Evolutionary conservation across 1,284 basidiomycete species (phyloP).

Genomic region (Pholiota adiposa): DNA sequence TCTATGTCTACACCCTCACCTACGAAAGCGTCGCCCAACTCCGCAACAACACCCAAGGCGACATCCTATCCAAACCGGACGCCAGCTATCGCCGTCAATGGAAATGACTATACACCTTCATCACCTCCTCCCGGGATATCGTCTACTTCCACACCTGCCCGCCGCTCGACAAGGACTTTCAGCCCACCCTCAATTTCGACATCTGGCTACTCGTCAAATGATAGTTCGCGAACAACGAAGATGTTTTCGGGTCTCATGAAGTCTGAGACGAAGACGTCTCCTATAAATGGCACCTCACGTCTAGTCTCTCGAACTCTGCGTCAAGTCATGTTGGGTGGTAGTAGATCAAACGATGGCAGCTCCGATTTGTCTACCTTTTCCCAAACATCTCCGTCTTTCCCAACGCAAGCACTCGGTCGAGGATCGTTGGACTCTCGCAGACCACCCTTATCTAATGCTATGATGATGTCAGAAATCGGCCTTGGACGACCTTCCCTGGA

Average conservation of each 20-base stretch:
- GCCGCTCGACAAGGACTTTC: conserved; percentile 12
- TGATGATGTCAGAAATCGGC: conserved; percentile 20
- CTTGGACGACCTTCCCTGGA: conserved; percentile 29
- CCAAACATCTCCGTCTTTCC: conserved; percentile 5
- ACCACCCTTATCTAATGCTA: conserved; percentile 7
- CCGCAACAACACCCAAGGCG: conserved; percentile 12
- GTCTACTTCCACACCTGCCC: conserved; percentile 16
- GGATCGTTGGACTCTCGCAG: conserved; percentile 27
- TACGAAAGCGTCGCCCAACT: conserved; percentile 5
- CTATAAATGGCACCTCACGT: background rate
- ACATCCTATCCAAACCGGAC: conserved; percentile 13
- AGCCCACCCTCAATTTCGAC: conserved; percentile 8
- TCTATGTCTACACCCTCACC: conserved; percentile 19
- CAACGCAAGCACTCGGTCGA: conserved; percentile 17
- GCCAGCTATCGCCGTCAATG: conserved; percentile 20
- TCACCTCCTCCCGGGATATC: conserved; percentile 5
- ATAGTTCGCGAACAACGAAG: background rate
- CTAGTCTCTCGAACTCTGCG: conserved; percentile 21
- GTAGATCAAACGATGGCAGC: conserved; percentile 5
- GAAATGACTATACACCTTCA: conserved; percentile 12
- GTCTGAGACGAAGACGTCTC: conserved; percentile 1
- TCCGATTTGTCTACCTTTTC: background rate
- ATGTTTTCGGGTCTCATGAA: conserved; percentile 4
- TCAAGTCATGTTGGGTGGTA: conserved; percentile 25
- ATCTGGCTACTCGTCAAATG: background rate